A percentile compares a stretch with the other conserved stretches of the same genome.
Evolutionary conservation across 208 protist species (phyloP).

Genomic region (Trypanosomatidae sp.): DNA sequence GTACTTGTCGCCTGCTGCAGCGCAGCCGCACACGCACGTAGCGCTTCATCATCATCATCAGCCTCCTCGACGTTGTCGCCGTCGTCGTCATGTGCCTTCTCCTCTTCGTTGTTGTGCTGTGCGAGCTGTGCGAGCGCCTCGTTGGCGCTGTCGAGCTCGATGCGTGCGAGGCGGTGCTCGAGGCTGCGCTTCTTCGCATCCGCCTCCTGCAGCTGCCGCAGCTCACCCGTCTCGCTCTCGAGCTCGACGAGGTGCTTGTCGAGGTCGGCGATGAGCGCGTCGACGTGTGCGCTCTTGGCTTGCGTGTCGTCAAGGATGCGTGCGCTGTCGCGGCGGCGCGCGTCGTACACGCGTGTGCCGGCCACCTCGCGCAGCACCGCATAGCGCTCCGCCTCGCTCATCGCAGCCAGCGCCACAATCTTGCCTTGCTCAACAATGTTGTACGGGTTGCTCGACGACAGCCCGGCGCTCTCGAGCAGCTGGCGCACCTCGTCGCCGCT

Average conservation of each 20-base stretch:
- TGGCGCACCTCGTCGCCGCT: conserved; percentile 87
- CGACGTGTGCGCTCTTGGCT: conserved; percentile 72
- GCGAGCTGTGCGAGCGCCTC: no score
- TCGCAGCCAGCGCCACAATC: conserved; percentile 88
- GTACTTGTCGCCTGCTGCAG: no score
- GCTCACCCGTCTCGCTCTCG: conserved; percentile 91
- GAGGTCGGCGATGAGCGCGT: conserved; percentile 88
- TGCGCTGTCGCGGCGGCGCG: conserved; percentile 86
- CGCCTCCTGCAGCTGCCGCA: conserved; percentile 86
- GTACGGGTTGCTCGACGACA: conserved; percentile 98
- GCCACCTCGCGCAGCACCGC: conserved; percentile 98
- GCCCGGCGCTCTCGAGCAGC: conserved; percentile 97
- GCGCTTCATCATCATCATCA: no score
- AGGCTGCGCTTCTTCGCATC: conserved; percentile 84
- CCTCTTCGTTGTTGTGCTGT: no score
- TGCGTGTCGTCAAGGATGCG: conserved; percentile 91
- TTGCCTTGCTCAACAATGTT: conserved; percentile 99
- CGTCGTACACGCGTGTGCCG: conserved; percentile 96
- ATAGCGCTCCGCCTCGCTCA: conserved; percentile 93
- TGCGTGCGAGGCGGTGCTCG: conserved; percentile 88
- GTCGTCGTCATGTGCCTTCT: no score
- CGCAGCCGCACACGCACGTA: no score
- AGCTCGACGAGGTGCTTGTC: conserved; percentile 90
- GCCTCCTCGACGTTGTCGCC: no score
- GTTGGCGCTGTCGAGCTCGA: conserved; percentile 43